Conservation (phyloP, 805 yeast species). For the Metschnikowia proteae region DNA sequence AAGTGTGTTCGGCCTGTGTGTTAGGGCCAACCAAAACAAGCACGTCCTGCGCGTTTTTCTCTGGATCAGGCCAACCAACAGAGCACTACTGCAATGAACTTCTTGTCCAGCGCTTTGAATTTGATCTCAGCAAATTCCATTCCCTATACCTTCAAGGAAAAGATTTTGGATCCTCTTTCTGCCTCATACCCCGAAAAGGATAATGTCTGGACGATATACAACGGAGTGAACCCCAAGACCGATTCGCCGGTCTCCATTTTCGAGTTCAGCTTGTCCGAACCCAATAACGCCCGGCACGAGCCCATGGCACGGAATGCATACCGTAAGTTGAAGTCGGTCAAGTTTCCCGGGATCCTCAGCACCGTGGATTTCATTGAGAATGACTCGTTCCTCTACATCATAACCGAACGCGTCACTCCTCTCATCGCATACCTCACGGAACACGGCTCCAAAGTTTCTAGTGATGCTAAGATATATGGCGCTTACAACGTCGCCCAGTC, state of each 20-base stretch:
- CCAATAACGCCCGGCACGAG: constrained; percentile 26
- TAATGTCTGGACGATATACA: constrained; percentile 60
- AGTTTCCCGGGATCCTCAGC: constrained; percentile 66
- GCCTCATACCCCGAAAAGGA: constrained; percentile 20
- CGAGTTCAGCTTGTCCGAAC: constrained; percentile 50
- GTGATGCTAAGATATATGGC: constrained; percentile 49
- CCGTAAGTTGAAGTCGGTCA: constrained; percentile 49
- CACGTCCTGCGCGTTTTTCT: constrained; percentile 4
- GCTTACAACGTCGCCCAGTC: constrained; percentile 52
- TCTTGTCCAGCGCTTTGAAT: constrained; percentile 59
- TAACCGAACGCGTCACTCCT: constrained; percentile 66
- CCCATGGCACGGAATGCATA: constrained; percentile 35
- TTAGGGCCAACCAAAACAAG: background rate
- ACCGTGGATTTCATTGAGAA: constrained; percentile 62
- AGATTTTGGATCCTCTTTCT: constrained; percentile 29
- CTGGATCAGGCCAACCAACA: background rate
- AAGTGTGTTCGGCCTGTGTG: background rate
- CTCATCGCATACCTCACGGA: constrained; percentile 38
- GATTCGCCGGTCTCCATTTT: constrained; percentile 60
- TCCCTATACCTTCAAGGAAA: constrained; percentile 54
- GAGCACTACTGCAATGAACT: constrained; percentile 48
- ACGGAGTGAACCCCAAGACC: constrained; percentile 54
- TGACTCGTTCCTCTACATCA: constrained; percentile 53
- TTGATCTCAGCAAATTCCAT: constrained; percentile 54
- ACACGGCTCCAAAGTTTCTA: constrained; percentile 22